Conservation (phyloP, 2,329 filamentous ascomycete genomes). For the Dactylonectria macrodidyma region DNA sequence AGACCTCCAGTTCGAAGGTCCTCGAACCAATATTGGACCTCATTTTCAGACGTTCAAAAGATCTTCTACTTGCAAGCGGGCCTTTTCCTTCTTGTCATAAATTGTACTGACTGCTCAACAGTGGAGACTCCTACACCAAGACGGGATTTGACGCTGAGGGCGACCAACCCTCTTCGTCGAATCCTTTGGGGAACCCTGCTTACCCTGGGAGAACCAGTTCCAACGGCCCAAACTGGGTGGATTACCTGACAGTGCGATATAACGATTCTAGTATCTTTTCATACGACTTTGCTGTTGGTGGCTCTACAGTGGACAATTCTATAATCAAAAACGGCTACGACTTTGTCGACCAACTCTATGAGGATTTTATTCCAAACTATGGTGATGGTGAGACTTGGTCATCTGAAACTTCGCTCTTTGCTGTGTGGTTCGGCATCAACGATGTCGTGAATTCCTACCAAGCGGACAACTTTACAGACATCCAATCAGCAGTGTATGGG, state of each 20-base stretch:
- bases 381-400: background rate
- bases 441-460: constrained; percentile 13
- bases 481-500: background rate
- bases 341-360: background rate
- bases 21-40: background rate
- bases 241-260: background rate
- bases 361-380: constrained; percentile 1
- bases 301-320: constrained; percentile 1
- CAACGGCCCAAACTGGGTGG: constrained; percentile 16
- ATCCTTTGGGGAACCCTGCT: constrained; percentile 5
- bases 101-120: background rate
- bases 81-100: background rate
- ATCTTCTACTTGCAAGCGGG: background rate
- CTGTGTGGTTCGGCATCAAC: constrained; percentile 13
- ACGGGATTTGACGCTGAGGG: background rate
- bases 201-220: constrained; percentile 11
- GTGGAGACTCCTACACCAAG: constrained; percentile 13
- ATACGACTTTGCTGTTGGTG: constrained; percentile 8
- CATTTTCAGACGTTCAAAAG: constrained; percentile 1
- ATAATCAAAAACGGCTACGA: constrained; percentile 1
- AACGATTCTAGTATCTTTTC: constrained; percentile 3
- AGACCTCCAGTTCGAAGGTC: background rate
- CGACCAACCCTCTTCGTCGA: background rate
- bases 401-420: background rate
- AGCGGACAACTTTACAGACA: background rate